Conservation (phyloP, 1,284 basidiomycete genomes). For the Thelephora terrestris region DNA sequence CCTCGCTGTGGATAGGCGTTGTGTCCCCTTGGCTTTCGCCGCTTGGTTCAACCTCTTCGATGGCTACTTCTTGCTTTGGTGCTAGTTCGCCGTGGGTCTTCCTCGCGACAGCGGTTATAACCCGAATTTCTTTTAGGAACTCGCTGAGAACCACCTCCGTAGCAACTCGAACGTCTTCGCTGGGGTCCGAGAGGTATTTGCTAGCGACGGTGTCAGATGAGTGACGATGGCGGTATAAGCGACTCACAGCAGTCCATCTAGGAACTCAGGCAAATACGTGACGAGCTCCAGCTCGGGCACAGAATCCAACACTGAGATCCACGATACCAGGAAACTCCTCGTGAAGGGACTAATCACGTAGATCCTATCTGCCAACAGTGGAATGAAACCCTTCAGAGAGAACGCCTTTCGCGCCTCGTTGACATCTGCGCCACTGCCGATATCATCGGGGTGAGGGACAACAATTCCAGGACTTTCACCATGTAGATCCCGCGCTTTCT, state of each 20-base stretch:
- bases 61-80: slow-evolving; percentile 30
- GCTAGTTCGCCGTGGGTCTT: slow-evolving; percentile 45
- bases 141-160: slow-evolving; percentile 90
- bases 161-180: slow-evolving; percentile 86
- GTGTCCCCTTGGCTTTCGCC: too few relatives aligned
- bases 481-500: slow-evolving; percentile 37
- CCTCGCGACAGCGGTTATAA: slow-evolving; percentile 67
- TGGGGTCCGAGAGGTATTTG: slow-evolving; percentile 93
- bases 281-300: slow-evolving; percentile 96
- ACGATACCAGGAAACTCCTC: slow-evolving; percentile 90
- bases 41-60: slow-evolving; percentile 30
- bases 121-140: slow-evolving; percentile 87
- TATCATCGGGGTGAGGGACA: slow-evolving; percentile 50
- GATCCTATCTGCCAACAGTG: slow-evolving; percentile 86
- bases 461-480: slow-evolving; percentile 39
- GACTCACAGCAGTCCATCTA: slow-evolving; percentile 86
- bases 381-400: slow-evolving; percentile 91
- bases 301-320: slow-evolving; percentile 94
- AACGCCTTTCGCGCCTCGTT: slow-evolving; percentile 69
- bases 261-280: slow-evolving; percentile 87
- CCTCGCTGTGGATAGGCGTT: background rate
- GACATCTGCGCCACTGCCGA: slow-evolving; percentile 34
- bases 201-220: slow-evolving; percentile 29
- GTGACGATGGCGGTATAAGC: slow-evolving; percentile 1
- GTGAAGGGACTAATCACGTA: slow-evolving; percentile 96